These are phyloP conservation scores for Talaromyces stipitatus DNA, from an alignment of 495 filamentous ascomycete species.

Conservation along the genomic window DNA sequence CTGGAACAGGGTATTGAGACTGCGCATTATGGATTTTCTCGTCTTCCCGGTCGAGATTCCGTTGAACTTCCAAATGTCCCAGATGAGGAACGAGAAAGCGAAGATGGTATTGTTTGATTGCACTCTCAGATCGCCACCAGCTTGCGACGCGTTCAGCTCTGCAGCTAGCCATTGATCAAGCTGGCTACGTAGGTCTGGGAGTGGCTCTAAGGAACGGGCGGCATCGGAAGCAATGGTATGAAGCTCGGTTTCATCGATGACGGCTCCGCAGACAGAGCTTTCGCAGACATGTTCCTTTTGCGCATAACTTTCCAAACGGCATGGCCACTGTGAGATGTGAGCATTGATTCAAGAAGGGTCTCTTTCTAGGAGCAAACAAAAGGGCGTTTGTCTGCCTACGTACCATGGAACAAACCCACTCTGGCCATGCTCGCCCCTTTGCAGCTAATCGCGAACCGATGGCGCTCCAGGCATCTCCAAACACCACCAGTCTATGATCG, in stretches of 20 bases:
- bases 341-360: background rate
- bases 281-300: slow-evolving; percentile 3
- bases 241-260: slow-evolving; percentile 33
- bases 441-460: slow-evolving; percentile 23
- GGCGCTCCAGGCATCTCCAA: slow-evolving; percentile 45
- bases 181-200: slow-evolving; percentile 36
- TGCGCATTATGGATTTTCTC: slow-evolving; percentile 29
- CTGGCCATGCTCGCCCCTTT: slow-evolving; percentile 36
- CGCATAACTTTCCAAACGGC: slow-evolving; percentile 2
- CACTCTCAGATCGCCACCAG: slow-evolving; percentile 10
- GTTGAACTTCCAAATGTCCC: slow-evolving; percentile 44
- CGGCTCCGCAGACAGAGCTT: slow-evolving; percentile 19
- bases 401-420: slow-evolving; percentile 39
- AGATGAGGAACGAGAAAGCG: slow-evolving; percentile 41
- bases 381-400: background rate
- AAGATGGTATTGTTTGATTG: slow-evolving; percentile 30
- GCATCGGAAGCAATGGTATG: background rate
- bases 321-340: slow-evolving; percentile 3
- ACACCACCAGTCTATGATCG: slow-evolving; percentile 36
- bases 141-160: slow-evolving; percentile 17
- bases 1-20: slow-evolving; percentile 36
- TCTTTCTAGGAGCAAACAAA: background rate
- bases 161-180: slow-evolving; percentile 31
- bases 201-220: slow-evolving; percentile 3
- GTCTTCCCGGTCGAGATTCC: slow-evolving; percentile 25